phyloP scores from a whole-genome alignment of 108 stramenopile species.

The Nannochloropsis granulata region DNA sequence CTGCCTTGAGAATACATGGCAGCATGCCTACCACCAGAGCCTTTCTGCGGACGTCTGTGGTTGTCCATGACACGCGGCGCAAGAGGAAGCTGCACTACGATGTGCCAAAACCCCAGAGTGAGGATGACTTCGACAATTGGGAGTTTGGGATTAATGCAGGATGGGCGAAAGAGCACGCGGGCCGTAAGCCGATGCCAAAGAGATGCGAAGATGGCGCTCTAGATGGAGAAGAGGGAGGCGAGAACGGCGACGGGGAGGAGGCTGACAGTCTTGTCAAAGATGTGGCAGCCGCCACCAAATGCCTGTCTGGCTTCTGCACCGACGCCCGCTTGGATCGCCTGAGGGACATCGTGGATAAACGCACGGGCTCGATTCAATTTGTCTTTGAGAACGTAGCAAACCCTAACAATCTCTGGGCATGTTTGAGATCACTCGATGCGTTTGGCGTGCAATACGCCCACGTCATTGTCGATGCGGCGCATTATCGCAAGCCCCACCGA shows the following conservation, averaged over 20 bases:
- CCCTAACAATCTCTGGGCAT: constrained; percentile 86
- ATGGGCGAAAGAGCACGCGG: not conserved
- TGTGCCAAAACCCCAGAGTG: not conserved
- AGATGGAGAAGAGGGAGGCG: not conserved
- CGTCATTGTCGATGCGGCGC: constrained; percentile 8
- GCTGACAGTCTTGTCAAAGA: not conserved
- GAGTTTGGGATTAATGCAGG: not conserved
- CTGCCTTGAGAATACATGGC: no score
- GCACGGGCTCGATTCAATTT: not conserved
- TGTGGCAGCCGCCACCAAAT: not conserved
- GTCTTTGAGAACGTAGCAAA: constrained; percentile 80
- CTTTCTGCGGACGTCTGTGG: not conserved
- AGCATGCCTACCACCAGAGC: not conserved
- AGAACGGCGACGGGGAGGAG: not conserved
- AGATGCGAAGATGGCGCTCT: not conserved
- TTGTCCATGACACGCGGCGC: not conserved
- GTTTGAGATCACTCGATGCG: constrained; percentile 67
- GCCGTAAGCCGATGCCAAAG: not conserved
- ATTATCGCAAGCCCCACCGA: constrained; percentile 2
- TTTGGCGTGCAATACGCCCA: constrained; percentile 37
- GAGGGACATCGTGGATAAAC: not conserved
- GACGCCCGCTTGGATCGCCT: not conserved
- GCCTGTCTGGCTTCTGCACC: not conserved
- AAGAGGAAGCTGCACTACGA: not conserved
- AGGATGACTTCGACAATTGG: not conserved